Conservation (phyloP, 2,329 filamentous ascomycete genomes). For the Metarhizium rileyi region DNA sequence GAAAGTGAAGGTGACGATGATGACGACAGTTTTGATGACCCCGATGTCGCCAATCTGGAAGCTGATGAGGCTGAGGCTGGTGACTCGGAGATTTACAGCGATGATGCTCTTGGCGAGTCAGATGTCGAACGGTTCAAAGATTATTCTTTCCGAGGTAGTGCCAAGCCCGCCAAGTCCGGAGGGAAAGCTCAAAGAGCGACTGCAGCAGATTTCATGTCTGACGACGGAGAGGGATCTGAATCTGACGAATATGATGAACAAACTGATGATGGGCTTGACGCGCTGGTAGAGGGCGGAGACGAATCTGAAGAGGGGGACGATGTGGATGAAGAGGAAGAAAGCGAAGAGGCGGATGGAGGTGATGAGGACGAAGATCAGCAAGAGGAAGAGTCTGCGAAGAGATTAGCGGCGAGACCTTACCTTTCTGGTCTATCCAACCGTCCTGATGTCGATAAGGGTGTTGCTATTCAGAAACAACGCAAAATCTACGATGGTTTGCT, state of each 20-base stretch:
- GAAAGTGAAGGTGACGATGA: constrained; percentile 33
- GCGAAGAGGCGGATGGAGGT: constrained; percentile 24
- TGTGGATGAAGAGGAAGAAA: constrained; percentile 24
- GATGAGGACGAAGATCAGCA: constrained; percentile 23
- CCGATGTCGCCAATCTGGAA: constrained; percentile 44
- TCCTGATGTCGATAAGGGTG: constrained; percentile 69
- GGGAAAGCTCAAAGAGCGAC: constrained; percentile 31
- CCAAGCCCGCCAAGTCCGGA: constrained; percentile 33
- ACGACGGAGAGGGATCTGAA: constrained; percentile 26
- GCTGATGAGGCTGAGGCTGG: constrained; percentile 38
- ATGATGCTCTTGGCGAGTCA: constrained; percentile 68
- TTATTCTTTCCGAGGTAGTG: constrained; percentile 56
- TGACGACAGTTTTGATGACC: constrained; percentile 46
- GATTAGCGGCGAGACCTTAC: constrained; percentile 21
- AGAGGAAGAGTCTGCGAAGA: constrained; percentile 17
- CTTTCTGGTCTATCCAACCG: constrained; percentile 21
- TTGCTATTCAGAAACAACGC: constrained; percentile 77
- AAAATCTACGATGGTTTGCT: constrained; percentile 80
- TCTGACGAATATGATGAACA: constrained; percentile 28
- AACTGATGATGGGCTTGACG: constrained; percentile 27
- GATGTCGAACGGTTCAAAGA: constrained; percentile 75
- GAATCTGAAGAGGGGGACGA: constrained; percentile 25
- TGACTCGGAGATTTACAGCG: constrained; percentile 54
- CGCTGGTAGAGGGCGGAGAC: constrained; percentile 20
- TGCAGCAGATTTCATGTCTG: constrained; percentile 49